phyloP scores from a whole-genome alignment of 1,284 basidiomycete genomes.

The Jaminaea rosea region DNA sequence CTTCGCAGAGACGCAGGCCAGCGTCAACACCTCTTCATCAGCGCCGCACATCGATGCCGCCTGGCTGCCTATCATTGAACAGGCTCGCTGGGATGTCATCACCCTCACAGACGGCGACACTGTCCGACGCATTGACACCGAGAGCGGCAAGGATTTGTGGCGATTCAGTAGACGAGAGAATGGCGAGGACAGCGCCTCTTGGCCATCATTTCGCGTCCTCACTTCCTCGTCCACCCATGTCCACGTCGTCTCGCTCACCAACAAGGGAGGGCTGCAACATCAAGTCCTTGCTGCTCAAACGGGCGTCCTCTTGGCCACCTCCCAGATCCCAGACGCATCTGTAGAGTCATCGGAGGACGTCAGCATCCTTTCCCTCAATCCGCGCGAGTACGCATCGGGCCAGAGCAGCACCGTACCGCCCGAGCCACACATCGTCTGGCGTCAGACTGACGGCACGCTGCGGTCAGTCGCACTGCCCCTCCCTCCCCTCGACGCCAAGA shows the following conservation, averaged over 20 bases:
- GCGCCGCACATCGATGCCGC: slow-evolving; percentile 24
- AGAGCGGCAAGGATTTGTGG: background rate
- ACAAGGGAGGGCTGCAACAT: slow-evolving; percentile 3
- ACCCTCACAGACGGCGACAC: slow-evolving; percentile 23
- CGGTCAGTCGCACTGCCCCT: slow-evolving; percentile 5
- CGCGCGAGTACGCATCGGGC: slow-evolving; percentile 18
- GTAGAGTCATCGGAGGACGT: no score
- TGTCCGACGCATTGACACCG: slow-evolving; percentile 12
- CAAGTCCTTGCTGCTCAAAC: background rate
- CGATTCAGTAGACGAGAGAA: background rate
- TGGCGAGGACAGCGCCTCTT: background rate
- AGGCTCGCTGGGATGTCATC: slow-evolving; percentile 16
- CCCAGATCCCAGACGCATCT: no score
- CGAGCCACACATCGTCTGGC: slow-evolving; percentile 35
- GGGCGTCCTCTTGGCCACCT: background rate
- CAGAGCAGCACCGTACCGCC: slow-evolving; percentile 10
- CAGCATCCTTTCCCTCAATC: slow-evolving; percentile 18
- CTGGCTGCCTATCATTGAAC: slow-evolving; percentile 15
- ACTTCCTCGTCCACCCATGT: slow-evolving; percentile 1
- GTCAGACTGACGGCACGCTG: slow-evolving; percentile 31
- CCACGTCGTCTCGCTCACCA: slow-evolving; percentile 16
- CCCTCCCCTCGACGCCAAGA: background rate
- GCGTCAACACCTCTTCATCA: no score
- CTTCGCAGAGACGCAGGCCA: background rate
- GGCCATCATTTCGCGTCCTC: background rate